Percentiles rank a stretch among this genome's conserved stretches.
These are phyloP conservation scores for Cerioporus squamosus DNA, from an alignment of 1,284 basidiomycete species.

Conservation along the genomic window DNA sequence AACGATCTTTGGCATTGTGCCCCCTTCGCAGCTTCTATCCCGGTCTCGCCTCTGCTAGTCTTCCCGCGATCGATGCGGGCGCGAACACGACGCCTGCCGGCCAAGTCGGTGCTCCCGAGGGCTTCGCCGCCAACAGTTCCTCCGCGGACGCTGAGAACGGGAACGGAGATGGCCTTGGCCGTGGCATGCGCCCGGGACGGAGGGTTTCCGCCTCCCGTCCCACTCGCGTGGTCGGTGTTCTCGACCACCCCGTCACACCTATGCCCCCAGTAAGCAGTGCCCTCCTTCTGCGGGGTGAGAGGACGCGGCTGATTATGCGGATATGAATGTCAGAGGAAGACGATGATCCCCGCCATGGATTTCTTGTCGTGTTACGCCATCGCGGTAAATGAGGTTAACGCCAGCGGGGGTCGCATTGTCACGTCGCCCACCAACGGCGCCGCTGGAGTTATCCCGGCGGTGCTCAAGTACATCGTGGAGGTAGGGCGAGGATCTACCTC, in stretches of 20 bases:
- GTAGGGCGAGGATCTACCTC: constrained; percentile 36
- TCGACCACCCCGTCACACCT: constrained; percentile 84
- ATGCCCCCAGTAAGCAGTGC: constrained; percentile 71
- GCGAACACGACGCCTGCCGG: constrained; percentile 28
- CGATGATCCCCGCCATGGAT: constrained; percentile 91
- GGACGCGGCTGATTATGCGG: constrained; percentile 1
- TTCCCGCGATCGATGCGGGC: constrained; percentile 53
- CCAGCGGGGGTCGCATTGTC: constrained; percentile 90
- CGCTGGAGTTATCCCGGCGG: constrained; percentile 91
- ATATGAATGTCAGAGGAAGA: constrained; percentile 60
- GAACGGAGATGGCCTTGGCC: not conserved
- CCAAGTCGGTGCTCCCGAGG: constrained; percentile 46
- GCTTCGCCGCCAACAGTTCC: constrained; percentile 4
- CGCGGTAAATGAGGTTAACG: constrained; percentile 91
- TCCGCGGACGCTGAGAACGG: not conserved
- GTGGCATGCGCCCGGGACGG: not conserved
- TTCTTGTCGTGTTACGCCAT: constrained; percentile 94
- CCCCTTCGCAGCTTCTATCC: constrained; percentile 63
- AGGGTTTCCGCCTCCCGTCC: constrained; percentile 35
- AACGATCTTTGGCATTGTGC: not conserved
- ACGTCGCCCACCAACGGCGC: constrained; percentile 89
- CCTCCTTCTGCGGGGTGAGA: not conserved
- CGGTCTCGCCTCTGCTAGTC: constrained; percentile 50
- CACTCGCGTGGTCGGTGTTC: constrained; percentile 71
- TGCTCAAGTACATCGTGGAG: constrained; percentile 87